Percentiles rank a stretch among this genome's conserved stretches.
Conservation (phyloP, 2,329 filamentous ascomycete species). For the Apiospora saccharicola region DNA sequence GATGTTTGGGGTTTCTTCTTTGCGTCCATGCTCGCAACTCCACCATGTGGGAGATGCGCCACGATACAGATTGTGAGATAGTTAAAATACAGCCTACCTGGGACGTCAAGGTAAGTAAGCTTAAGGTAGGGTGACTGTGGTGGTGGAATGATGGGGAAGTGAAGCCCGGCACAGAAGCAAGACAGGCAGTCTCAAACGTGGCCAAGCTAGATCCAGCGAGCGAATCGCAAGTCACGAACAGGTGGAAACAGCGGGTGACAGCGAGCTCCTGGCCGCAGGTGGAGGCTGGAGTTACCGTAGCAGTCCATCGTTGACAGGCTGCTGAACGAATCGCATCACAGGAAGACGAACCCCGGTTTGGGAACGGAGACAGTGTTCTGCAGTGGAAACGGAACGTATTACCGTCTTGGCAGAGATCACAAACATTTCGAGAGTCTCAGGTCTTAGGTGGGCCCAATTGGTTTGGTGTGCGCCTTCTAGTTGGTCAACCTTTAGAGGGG, state of each 20-base stretch:
- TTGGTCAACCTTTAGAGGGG: not conserved
- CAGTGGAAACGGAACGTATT: slow-evolving; percentile 22
- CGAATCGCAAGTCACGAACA: slow-evolving; percentile 1
- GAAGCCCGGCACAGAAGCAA: not conserved
- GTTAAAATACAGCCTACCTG: not conserved
- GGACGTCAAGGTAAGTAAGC: not conserved
- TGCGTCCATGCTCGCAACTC: not conserved
- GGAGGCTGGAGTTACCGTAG: not conserved
- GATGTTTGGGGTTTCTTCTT: slow-evolving; percentile 10
- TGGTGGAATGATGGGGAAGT: not conserved
- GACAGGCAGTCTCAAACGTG: slow-evolving; percentile 15
- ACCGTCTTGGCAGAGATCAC: slow-evolving; percentile 24
- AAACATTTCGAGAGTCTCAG: slow-evolving; percentile 15
- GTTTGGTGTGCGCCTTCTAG: not conserved
- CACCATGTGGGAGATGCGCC: not conserved
- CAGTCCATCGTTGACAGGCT: slow-evolving; percentile 4
- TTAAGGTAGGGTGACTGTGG: not conserved
- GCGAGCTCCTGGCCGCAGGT: not conserved
- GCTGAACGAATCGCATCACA: slow-evolving; percentile 22
- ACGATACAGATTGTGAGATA: not conserved
- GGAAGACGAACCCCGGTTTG: slow-evolving; percentile 5
- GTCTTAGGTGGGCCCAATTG: not conserved
- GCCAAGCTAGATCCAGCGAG: not conserved
- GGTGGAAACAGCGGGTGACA: slow-evolving; percentile 3
- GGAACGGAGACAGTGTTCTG: not conserved